Evolutionary conservation across 176 grass and related monocot genomes (phyloP).

Genomic region (Metroxylon sagu): DNA sequence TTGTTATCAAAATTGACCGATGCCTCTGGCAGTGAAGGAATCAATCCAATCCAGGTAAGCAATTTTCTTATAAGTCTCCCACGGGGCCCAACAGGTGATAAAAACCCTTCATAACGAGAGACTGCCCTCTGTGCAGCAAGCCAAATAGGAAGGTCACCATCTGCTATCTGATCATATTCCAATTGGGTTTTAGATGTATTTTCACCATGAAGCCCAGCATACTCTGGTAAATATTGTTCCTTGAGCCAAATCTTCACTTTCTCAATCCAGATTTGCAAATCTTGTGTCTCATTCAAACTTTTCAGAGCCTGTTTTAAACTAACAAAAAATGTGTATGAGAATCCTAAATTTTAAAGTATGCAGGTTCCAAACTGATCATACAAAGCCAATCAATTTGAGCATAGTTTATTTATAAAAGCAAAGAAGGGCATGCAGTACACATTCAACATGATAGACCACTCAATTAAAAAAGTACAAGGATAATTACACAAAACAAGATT

Average conservation of each 20-base stretch:
- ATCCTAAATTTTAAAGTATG: conserved; percentile 22
- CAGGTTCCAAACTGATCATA: background rate
- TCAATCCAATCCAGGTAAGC: conserved; percentile 74
- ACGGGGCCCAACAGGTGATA: conserved; percentile 75
- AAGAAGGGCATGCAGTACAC: no score
- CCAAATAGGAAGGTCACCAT: conserved; percentile 80
- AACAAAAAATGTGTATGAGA: conserved; percentile 47
- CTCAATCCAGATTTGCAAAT: conserved; percentile 72
- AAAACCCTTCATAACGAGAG: conserved; percentile 74
- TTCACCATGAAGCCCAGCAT: conserved; percentile 31
- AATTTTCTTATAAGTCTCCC: conserved; percentile 81
- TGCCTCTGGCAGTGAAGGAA: conserved; percentile 67
- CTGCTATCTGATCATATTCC: conserved; percentile 33
- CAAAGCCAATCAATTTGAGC: background rate
- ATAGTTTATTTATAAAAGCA: no score
- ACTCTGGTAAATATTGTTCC: conserved; percentile 67
- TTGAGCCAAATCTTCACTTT: conserved; percentile 75
- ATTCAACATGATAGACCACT: no score
- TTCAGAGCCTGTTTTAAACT: conserved; percentile 59
- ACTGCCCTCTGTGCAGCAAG: conserved; percentile 78
- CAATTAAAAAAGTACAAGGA: no score
- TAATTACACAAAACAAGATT: no score
- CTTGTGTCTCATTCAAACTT: conserved; percentile 52
- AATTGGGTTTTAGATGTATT: conserved; percentile 28
- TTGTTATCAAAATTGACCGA: conserved; percentile 38